Evolutionary conservation across 768 basidiomycete species (phyloP), one percentile per base, ranked within the genome.

Genomic region (Lactarius tabidus): DNA sequence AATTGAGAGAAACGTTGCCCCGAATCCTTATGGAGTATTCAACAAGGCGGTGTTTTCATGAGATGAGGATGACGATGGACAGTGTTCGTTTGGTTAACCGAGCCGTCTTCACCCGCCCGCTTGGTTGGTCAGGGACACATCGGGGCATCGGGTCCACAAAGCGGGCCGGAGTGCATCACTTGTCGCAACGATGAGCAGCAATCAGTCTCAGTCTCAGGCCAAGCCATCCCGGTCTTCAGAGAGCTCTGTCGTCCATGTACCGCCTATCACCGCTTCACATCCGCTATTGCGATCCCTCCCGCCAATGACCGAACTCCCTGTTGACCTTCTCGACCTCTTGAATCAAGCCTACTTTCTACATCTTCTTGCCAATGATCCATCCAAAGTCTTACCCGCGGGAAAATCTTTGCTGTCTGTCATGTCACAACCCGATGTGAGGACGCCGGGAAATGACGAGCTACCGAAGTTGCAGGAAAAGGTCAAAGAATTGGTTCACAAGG

Each of bases 391-490:
- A n/a, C 87, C 90, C 3, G 82, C 85, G 1, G 87, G 86, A 58
- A 91, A 91, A 73, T 88, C 88, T 1, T 76, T 90, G 5, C 74
- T 90, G 5, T 88, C 89, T 9, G 81, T 86, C 77, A 76, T 91
- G 72, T 76, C 80, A 23, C 70, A 70, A 20, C 65, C 76, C 0
- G 69, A 69, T 53, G 33, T 45, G n/a, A 33, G 59, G 28, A 59
- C 33, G 45, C 55, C 58, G 31, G 67, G 65, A n/a, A 70, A 65
- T 20, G 70, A 70, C 20, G 48, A 69, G 18, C 65, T 65, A 59
- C 72, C 74, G 12, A 76, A 77, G 15, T 74, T 82, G 45, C 82
- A 84, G 15, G 79, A 81, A 63, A 78, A 80, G 64, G 83, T 84
- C 7, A 76, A 75, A 51, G 76, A 77, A 62, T 66, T 79, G 8